Base-by-base conservation (phyloP, 2,329 filamentous ascomycete genomes). In the Trichocomaceae sp. region DNA sequence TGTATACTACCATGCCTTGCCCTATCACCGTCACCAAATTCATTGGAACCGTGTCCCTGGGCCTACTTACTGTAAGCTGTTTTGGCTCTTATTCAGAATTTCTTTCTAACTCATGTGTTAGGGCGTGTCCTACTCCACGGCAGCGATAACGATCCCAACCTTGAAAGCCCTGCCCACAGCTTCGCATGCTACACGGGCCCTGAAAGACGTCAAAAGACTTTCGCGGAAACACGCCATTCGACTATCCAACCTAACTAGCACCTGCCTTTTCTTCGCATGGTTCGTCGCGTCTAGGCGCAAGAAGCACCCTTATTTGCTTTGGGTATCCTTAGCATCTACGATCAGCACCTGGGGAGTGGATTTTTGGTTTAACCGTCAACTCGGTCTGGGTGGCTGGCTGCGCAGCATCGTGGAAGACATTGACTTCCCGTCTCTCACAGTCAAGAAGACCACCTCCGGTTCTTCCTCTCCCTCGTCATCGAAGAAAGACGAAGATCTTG, bases 41-140 rank as follows among this genome's bases (percentile, higher is more conserved):
- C 71, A 87, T 96, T 62, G 92, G 92, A 66, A 95, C 90, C 50
- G 83, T 95, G 62, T 92, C 87, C 64, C 80, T 96, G 56, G 92
- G 92, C 60, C 80, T 96, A 55, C 75, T 95, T 71, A 96, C 90
- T 57, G 90, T 95, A 82, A 66, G 39, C 41, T 31, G 86, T 77
- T 35, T 5, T 15, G 58, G 33, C 46, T 37, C 47, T 47, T 45
- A 20, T 23, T 41, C 12, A 50, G 17, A 20, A 29, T 47, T 39
- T 44, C 20, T 29, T 57, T 58, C 63, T 55, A 62, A 52, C 31
- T 42, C n/a, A 19, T 19, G 39, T 9, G 39, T 50, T 64, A 96
- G 92, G 92, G 92, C 71, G 81, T 93, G 57, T 95, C 91, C 50
- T 95, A 92, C 75, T 87, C 90, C 47, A 82, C 93, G 63, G 86